Base-by-base conservation (phyloP, 306 rosid genomes). In the Cajanus cajan region DNA sequence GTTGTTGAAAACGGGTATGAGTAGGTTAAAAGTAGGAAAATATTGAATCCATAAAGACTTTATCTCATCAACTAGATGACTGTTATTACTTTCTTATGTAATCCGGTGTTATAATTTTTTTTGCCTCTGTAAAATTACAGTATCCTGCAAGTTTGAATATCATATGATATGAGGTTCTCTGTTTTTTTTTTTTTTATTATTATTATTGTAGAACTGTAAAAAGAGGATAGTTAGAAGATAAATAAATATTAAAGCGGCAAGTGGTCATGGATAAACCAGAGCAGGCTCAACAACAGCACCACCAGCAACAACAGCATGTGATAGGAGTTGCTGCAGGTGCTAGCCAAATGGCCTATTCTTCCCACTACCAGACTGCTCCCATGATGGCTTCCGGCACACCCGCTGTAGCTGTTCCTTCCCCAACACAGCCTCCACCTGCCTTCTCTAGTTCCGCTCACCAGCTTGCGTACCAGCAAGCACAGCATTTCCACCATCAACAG, bases 401-500 rank as follows among this genome's bases (percentile, higher is more conserved):
- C 66, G 74, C 90, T 37, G 87, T 86, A 34, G 48, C 87, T 0
- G 81, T 83, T 40, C 84, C 86, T 78, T 89, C 96, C 25, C 77
- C 88, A 7, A 75, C 90, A 6, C 96, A 88, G 39, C 82, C 91
- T n/a, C 86, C 90, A 8, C 68, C 85, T 22, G n/a, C 79, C 54
- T 92, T 88, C 78, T 82, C 97, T 15, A 85, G 79, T 77, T 76
- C 92, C 8, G 78, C 89, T 4, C 91, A 89, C 88, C 95, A 89
- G 45, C 82, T 86, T 48, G 90, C 90, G 22, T 87, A 83, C 80
- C 97, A 90, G 83, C 96, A 90, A 85, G 92, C 90, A 0, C 92
- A 90, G 16, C 90, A 88, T 68, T 90, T 88, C 82, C 96, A 89
- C 86, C 89, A 86, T 18, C 97, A 89, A 40, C 93, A 90, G 79